phyloP scores from a whole-genome alignment of 495 filamentous ascomycete species.

The Penicillium silybi region DNA sequence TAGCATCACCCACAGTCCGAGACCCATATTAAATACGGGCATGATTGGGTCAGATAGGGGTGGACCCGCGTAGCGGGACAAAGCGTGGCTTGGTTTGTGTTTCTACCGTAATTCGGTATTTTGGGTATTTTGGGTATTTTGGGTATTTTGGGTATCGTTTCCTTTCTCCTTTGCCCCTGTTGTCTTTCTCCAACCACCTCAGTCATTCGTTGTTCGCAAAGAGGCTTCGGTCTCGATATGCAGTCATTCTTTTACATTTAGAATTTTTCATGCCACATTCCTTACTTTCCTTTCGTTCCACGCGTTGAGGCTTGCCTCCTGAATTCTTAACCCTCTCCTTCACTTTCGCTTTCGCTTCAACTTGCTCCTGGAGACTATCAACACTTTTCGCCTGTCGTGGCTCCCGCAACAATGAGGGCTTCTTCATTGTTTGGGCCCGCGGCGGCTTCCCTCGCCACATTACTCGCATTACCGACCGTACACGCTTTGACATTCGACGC shows the following conservation, averaged over 20 bases:
- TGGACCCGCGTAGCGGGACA: conserved; percentile 3
- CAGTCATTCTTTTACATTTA: conserved; percentile 26
- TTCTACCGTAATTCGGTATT: background rate
- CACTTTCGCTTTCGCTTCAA: conserved; percentile 14
- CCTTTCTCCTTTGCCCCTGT: conserved; percentile 1
- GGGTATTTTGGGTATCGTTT: background rate
- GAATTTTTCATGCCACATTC: conserved; percentile 30
- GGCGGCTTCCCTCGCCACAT: conserved; percentile 45
- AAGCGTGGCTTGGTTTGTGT: conserved; percentile 7
- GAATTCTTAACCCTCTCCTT: conserved; percentile 22
- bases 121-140: conserved; percentile 4
- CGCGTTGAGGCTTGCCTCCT: conserved; percentile 24
- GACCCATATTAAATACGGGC: background rate
- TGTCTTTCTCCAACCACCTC: conserved; percentile 27
- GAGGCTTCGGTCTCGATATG: conserved; percentile 30
- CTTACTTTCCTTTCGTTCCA: conserved; percentile 32
- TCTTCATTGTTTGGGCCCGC: conserved; percentile 55
- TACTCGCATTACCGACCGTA: conserved; percentile 41
- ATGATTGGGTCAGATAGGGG: background rate
- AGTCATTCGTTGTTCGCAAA: conserved; percentile 32
- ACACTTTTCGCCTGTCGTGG: conserved; percentile 37
- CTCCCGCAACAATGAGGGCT: conserved; percentile 49
- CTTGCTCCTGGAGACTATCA: background rate
- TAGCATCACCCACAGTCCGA: conserved; percentile 10
- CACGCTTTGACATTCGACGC: conserved; percentile 62